A percentile compares a stretch with the other conserved stretches of the same genome.
Conservation (phyloP, 2,329 filamentous ascomycete genomes). For the Cadophora sp. region DNA sequence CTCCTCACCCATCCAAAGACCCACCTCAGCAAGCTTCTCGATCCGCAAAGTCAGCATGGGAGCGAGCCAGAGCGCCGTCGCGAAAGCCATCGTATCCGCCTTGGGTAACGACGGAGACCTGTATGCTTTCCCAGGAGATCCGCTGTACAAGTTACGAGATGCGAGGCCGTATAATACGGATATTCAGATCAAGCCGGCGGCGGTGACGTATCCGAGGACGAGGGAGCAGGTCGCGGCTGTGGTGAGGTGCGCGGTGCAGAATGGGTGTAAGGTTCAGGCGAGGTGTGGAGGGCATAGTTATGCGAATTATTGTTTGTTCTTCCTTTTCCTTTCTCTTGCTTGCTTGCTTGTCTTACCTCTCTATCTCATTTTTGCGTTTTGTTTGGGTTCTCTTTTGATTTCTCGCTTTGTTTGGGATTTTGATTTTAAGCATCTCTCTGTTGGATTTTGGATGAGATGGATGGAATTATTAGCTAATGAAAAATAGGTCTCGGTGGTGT, state of each 20-base stretch:
- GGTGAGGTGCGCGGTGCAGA: slow-evolving; percentile 53
- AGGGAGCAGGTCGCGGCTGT: slow-evolving; percentile 50
- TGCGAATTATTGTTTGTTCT: slow-evolving; percentile 49
- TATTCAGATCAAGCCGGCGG: slow-evolving; percentile 33
- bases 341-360: too few relatives aligned
- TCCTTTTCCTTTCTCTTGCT: background rate
- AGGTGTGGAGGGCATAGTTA: slow-evolving; percentile 61
- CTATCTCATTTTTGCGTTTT: too few relatives aligned
- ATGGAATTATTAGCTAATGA: slow-evolving; percentile 12
- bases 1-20: background rate
- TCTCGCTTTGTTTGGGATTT: too few relatives aligned
- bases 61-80: slow-evolving; percentile 22
- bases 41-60: slow-evolving; percentile 23
- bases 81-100: slow-evolving; percentile 24
- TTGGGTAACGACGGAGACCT: slow-evolving; percentile 30
- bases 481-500: slow-evolving; percentile 54
- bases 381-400: too few relatives aligned
- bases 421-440: too few relatives aligned
- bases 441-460: too few relatives aligned
- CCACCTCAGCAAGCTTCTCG: background rate
- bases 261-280: slow-evolving; percentile 55
- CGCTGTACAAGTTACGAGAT: slow-evolving; percentile 29
- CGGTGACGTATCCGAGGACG: slow-evolving; percentile 41
- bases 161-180: slow-evolving; percentile 39
- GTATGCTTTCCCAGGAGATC: slow-evolving; percentile 34